These are phyloP conservation scores for Grosmannia huntii DNA, from an alignment of 2,329 filamentous ascomycete species.

Conservation along the genomic window DNA sequence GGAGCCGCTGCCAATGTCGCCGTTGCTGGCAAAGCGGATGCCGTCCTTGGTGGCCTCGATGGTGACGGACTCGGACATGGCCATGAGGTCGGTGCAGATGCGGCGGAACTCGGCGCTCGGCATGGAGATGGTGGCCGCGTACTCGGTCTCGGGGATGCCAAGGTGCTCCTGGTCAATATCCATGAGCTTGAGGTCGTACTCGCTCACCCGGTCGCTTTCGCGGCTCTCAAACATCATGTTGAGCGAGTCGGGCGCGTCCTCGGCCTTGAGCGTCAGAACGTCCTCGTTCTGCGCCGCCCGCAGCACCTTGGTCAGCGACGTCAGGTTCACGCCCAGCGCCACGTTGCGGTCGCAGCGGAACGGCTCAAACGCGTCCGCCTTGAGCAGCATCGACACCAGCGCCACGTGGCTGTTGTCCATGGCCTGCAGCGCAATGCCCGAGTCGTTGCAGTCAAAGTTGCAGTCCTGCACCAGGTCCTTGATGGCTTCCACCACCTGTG, in stretches of 20 bases:
- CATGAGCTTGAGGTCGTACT: conserved; percentile 99
- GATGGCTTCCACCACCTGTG: conserved; percentile 85
- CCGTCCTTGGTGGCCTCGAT: conserved; percentile 97
- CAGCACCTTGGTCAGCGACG: conserved; percentile 92
- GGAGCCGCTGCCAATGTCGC: conserved; percentile 91
- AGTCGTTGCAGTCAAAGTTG: conserved; percentile 99
- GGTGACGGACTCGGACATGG: conserved; percentile 88
- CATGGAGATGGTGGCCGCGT: conserved; percentile 82
- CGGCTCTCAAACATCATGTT: conserved; percentile 92
- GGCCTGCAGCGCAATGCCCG: conserved; percentile 91
- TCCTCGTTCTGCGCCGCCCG: conserved; percentile 91
- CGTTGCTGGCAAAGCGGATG: conserved; percentile 84
- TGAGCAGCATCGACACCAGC: conserved; percentile 97
- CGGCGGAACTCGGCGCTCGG: conserved; percentile 82
- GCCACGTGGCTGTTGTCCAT: conserved; percentile 99
- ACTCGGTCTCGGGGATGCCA: conserved; percentile 98
- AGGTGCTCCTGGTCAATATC: conserved; percentile 99
- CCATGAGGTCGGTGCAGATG: conserved; percentile 84
- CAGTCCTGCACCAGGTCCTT: conserved; percentile 99
- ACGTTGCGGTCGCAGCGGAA: conserved; percentile 99
- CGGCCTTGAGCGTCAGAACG: conserved; percentile 90
- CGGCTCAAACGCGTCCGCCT: conserved; percentile 84
- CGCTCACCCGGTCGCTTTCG: conserved; percentile 80
- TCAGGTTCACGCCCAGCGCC: conserved; percentile 91
- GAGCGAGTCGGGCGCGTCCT: conserved; percentile 89